Percentiles rank a stretch among this genome's conserved stretches.
Evolutionary conservation across 108 stramenopile species (phyloP).

Genomic region (Phaeodactylum tricornutum): DNA sequence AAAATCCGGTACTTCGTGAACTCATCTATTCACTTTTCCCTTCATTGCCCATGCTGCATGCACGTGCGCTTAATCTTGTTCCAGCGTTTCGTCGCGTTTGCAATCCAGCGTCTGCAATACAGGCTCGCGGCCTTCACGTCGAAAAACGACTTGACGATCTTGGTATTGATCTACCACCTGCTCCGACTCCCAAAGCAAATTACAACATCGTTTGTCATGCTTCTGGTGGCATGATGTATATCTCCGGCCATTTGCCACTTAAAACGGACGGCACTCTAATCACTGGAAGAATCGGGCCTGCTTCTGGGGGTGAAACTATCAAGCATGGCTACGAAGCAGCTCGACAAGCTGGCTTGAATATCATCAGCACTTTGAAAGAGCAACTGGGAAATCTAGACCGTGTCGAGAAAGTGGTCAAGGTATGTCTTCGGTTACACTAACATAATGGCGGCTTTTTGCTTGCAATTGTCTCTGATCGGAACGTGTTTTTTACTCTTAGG

Average conservation of each 20-base stretch:
- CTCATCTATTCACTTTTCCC: too few species aligned
- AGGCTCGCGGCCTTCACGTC: slow-evolving; percentile 38
- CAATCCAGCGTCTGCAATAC: neutral
- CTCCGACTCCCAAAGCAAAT: slow-evolving; percentile 75
- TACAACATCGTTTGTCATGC: slow-evolving; percentile 68
- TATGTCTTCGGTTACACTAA: too few species aligned
- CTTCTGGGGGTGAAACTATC: slow-evolving; percentile 18
- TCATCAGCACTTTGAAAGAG: slow-evolving; percentile 70
- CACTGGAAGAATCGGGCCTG: slow-evolving; percentile 62
- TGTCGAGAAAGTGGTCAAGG: slow-evolving; percentile 75
- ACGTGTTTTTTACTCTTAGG: slow-evolving; percentile 19
- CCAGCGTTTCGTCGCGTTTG: too few species aligned
- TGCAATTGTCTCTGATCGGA: neutral
- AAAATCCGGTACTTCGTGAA: too few species aligned
- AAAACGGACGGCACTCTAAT: slow-evolving; percentile 58
- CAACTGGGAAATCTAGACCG: slow-evolving; percentile 78
- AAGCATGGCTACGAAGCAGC: slow-evolving; percentile 88
- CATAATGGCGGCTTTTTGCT: neutral
- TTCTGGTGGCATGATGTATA: slow-evolving; percentile 57
- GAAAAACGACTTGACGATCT: slow-evolving; percentile 63
- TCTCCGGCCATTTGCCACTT: slow-evolving; percentile 81
- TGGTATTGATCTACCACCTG: slow-evolving; percentile 62
- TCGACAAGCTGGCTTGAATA: slow-evolving; percentile 68
- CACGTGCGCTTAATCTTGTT: too few species aligned
- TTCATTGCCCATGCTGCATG: too few species aligned